Evolutionary conservation across 768 basidiomycete species (phyloP).

Genomic region (Russula sp.): DNA sequence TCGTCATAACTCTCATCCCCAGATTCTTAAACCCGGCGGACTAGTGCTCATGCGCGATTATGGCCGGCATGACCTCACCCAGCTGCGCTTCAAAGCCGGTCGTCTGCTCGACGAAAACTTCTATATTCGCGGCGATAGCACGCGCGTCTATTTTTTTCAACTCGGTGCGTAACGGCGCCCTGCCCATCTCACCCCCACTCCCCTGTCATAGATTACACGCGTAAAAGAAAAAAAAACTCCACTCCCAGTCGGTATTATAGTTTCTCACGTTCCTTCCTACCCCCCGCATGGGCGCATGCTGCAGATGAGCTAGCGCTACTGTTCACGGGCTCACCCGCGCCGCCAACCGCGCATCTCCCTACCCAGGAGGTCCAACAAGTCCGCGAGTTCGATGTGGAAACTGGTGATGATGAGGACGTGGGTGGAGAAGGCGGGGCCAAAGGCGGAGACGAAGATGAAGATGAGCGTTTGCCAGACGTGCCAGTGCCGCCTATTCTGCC

Average conservation of each 20-base stretch:
- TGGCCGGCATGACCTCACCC: slow-evolving; percentile 90
- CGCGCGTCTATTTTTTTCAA: slow-evolving; percentile 95
- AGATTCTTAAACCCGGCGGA: slow-evolving; percentile 92
- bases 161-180: slow-evolving; percentile 40
- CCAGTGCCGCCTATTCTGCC: not conserved
- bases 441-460: not conserved
- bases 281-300: not conserved
- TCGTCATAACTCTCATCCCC: not conserved
- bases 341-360: slow-evolving; percentile 27
- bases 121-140: slow-evolving; percentile 95
- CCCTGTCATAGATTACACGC: too few relatives aligned
- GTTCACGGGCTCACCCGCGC: slow-evolving; percentile 57
- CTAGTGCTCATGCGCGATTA: slow-evolving; percentile 85
- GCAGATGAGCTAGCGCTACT: slow-evolving; percentile 73
- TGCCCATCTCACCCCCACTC: not conserved
- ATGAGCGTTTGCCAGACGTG: not conserved
- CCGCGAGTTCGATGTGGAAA: slow-evolving; percentile 25
- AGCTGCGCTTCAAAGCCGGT: slow-evolving; percentile 84
- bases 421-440: too few relatives aligned
- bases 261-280: not conserved
- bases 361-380: slow-evolving; percentile 17
- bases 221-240: not conserved
- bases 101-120: slow-evolving; percentile 90
- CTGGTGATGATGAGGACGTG: slow-evolving; percentile 21
- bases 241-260: not conserved